These are phyloP conservation scores for Rachicladosporium sp. DNA, from an alignment of 2,329 filamentous ascomycete species.

Conservation along the genomic window DNA sequence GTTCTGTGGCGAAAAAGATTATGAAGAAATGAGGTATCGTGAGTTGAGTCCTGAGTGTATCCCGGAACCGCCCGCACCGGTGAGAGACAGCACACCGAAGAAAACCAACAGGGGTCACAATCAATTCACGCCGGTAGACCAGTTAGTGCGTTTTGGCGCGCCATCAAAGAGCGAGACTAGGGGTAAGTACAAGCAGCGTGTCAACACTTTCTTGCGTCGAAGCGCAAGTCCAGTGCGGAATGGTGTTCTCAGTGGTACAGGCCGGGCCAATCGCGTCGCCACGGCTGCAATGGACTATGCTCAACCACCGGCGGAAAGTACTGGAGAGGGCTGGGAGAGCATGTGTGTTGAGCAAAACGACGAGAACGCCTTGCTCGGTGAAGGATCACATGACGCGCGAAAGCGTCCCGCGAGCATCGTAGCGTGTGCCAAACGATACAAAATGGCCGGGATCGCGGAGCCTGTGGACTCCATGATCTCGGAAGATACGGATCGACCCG, in stretches of 20 bases:
- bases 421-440: too few relatives aligned
- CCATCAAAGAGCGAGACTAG: slow-evolving; percentile 8
- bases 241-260: too few relatives aligned
- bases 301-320: too few relatives aligned
- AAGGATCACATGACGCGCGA: too few relatives aligned
- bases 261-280: too few relatives aligned
- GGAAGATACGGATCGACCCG: too few relatives aligned
- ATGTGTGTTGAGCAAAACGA: slow-evolving; percentile 3
- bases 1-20: slow-evolving; percentile 18
- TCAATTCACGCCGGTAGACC: slow-evolving; percentile 17
- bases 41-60: not conserved
- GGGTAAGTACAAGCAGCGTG: slow-evolving; percentile 4
- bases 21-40: slow-evolving; percentile 12
- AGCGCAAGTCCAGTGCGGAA: slow-evolving; percentile 4
- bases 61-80: not conserved
- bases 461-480: too few relatives aligned
- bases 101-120: slow-evolving; percentile 15
- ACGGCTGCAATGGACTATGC: too few relatives aligned
- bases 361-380: too few relatives aligned
- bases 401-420: too few relatives aligned
- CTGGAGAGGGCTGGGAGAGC: slow-evolving; percentile 1
- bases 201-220: slow-evolving; percentile 8
- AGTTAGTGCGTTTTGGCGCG: slow-evolving; percentile 17
- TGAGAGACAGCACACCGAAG: not conserved
- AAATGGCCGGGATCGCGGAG: too few relatives aligned